Percentiles rank a stretch among this genome's conserved stretches.
Conservation (phyloP, 495 filamentous ascomycete genomes). For the Chaetomidium leptoderma region DNA sequence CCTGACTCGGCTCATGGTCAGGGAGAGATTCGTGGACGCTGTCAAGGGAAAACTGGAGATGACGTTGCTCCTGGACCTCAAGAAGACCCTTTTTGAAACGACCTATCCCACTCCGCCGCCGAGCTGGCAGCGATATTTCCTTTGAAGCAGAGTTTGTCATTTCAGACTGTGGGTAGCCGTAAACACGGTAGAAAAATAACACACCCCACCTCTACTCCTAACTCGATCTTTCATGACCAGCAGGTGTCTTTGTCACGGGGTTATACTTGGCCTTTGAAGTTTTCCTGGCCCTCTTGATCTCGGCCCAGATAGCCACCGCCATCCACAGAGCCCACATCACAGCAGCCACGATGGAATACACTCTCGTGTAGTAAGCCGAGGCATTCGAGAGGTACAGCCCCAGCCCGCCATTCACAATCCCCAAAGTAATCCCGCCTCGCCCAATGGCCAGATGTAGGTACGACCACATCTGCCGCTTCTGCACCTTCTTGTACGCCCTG, state of each 20-base stretch:
- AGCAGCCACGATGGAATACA: conserved; percentile 35
- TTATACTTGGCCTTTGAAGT: neutral
- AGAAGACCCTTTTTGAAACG: too few species aligned
- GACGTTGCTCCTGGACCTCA: too few species aligned
- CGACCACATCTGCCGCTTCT: conserved; percentile 47
- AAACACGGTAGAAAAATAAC: too few species aligned
- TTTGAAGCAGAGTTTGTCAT: too few species aligned
- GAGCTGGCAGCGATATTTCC: too few species aligned
- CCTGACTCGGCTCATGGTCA: too few species aligned
- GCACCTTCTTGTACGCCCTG: conserved; percentile 41
- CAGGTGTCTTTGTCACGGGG: neutral
- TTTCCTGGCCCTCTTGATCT: conserved; percentile 18
- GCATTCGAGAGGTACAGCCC: conserved; percentile 50
- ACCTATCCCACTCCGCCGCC: too few species aligned
- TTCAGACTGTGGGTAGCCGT: too few species aligned
- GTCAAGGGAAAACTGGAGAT: too few species aligned
- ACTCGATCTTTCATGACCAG: neutral
- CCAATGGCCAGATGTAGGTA: conserved; percentile 62
- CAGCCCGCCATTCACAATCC: conserved; percentile 65
- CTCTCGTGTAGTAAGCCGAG: conserved; percentile 20
- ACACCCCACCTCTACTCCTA: neutral
- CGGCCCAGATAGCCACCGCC: conserved; percentile 20
- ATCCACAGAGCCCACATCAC: conserved; percentile 37
- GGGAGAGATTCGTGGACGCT: too few species aligned
- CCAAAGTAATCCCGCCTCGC: conserved; percentile 53